These are phyloP conservation scores for Phlebiopsis flavidoalba DNA, from an alignment of 768 basidiomycete species.

Conservation along the genomic window DNA sequence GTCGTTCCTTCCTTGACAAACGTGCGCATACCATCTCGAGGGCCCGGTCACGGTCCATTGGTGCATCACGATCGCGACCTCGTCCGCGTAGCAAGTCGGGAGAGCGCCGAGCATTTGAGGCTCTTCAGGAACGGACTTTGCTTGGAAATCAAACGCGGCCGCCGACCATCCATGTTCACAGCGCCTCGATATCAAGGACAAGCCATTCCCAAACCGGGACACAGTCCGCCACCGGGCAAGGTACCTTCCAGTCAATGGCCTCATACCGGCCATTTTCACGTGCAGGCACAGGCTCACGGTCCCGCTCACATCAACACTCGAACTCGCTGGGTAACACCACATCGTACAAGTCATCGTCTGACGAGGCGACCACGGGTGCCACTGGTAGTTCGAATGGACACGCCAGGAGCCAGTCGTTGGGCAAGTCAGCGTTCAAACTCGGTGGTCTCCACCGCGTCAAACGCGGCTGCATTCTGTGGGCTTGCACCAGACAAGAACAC, in stretches of 20 bases:
- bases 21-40: constrained; percentile 59
- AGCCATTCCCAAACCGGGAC: constrained; percentile 31
- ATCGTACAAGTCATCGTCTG: constrained; percentile 26
- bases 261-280: constrained; percentile 17
- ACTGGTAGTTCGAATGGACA: constrained; percentile 17
- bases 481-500: constrained; percentile 10
- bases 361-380: constrained; percentile 13
- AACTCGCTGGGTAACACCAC: constrained; percentile 25
- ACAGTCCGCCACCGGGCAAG: constrained; percentile 14
- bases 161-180: constrained; percentile 32
- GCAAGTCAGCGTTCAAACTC: constrained; percentile 31
- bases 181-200: constrained; percentile 25
- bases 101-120: constrained; percentile 40
- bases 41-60: constrained; percentile 54
- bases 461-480: constrained; percentile 22
- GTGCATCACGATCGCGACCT: constrained; percentile 9
- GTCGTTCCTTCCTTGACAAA: constrained; percentile 59
- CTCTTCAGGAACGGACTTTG: constrained; percentile 60
- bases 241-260: constrained; percentile 12
- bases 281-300: constrained; percentile 8
- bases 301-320: constrained; percentile 35
- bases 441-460: constrained; percentile 29
- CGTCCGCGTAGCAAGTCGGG: constrained; percentile 16
- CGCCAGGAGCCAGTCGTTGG: constrained; percentile 33
- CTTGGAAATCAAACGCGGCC: constrained; percentile 59